A percentile compares a stretch with the other conserved stretches of the same genome.
These are phyloP conservation scores for Hirsutella minnesotensis DNA, from an alignment of 2,329 filamentous ascomycete genomes.

Conservation along the genomic window DNA sequence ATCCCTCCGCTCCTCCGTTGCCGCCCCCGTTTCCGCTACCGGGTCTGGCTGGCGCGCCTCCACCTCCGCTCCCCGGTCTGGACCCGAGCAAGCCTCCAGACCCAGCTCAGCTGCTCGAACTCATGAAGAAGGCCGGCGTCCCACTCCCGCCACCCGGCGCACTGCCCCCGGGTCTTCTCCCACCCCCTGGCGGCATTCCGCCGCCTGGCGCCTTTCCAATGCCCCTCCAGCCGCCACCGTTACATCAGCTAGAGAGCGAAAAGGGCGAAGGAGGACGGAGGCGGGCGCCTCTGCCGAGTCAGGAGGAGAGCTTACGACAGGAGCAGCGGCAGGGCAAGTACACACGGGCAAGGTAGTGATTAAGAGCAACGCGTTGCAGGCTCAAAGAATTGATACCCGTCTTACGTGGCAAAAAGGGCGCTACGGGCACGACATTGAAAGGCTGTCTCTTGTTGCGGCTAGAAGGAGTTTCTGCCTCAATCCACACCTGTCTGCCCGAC, in stretches of 20 bases:
- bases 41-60: conserved; percentile 32
- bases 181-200: conserved; percentile 25
- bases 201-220: conserved; percentile 20
- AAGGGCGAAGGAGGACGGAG: conserved; percentile 27
- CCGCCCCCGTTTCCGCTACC: conserved; percentile 44
- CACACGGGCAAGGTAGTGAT: conserved; percentile 34
- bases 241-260: conserved; percentile 22
- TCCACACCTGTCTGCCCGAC: not conserved
- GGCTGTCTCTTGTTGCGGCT: not conserved
- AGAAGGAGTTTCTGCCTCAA: not conserved
- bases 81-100: conserved; percentile 50
- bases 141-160: conserved; percentile 42
- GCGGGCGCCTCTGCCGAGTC: conserved; percentile 66
- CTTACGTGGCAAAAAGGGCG: not conserved
- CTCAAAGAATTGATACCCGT: not conserved
- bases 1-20: conserved; percentile 22
- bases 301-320: conserved; percentile 68
- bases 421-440: not conserved
- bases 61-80: conserved; percentile 40
- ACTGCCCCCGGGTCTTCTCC: conserved; percentile 31
- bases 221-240: conserved; percentile 24
- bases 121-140: conserved; percentile 54
- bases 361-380: not conserved
- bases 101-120: conserved; percentile 47
- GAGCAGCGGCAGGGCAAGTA: conserved; percentile 60